Percentiles rank a stretch among this genome's conserved stretches.
These are phyloP conservation scores for Leptosphaerulina australis DNA, from an alignment of 2,329 filamentous ascomycete species.

Conservation along the genomic window DNA sequence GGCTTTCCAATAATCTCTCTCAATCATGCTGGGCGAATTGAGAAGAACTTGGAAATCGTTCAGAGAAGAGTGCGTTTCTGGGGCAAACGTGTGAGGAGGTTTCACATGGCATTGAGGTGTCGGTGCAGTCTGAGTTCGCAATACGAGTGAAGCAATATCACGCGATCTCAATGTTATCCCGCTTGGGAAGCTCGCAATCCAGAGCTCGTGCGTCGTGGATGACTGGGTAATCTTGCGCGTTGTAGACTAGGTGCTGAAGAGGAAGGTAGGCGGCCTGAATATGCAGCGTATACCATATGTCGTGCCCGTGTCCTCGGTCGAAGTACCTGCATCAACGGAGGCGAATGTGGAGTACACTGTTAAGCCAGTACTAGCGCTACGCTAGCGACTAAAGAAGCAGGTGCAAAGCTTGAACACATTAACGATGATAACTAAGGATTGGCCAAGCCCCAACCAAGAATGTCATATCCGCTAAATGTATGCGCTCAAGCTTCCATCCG, in stretches of 20 bases:
- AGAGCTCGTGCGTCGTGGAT: conserved; percentile 7
- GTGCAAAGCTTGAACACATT: conserved; percentile 1
- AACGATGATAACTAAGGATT: conserved; percentile 5
- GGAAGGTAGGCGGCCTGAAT: conserved; percentile 14
- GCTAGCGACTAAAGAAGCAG: conserved; percentile 2
- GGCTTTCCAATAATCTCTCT: too few relatives aligned
- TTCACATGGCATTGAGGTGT: too few relatives aligned
- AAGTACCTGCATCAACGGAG: conserved; percentile 16
- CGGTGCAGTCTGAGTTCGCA: not conserved
- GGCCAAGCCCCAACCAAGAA: conserved; percentile 26
- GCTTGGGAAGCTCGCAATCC: not conserved
- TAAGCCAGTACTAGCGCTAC: not conserved
- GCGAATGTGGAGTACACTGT: not conserved
- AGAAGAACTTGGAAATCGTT: too few relatives aligned
- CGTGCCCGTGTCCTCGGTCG: conserved; percentile 6
- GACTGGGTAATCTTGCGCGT: not conserved
- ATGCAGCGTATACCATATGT: conserved; percentile 4
- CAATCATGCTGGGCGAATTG: too few relatives aligned
- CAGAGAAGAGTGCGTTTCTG: too few relatives aligned
- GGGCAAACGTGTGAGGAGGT: too few relatives aligned
- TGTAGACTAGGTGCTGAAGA: conserved; percentile 1
- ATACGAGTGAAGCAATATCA: not conserved
- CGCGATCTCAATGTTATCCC: not conserved
- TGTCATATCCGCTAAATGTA: conserved; percentile 12
- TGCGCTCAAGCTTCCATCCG: conserved; percentile 16